Evolutionary conservation across 2,329 filamentous ascomycete genomes (phyloP), one percentile per base, ranked within the genome.

Genomic region (Gyromitra esculenta): DNA sequence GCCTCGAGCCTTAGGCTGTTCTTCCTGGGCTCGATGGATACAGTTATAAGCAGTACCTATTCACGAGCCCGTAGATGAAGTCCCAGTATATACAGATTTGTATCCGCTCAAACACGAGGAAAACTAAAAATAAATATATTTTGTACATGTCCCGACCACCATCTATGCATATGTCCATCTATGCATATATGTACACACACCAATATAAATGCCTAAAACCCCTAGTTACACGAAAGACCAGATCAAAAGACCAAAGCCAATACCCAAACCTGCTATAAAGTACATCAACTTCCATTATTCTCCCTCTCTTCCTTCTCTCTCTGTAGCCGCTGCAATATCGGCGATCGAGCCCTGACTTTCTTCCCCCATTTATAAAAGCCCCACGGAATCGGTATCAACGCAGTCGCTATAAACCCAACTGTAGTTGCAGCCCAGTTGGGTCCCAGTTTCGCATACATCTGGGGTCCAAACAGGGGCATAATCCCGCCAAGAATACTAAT

Each of bases 341-440:
- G 84, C 70, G 87, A 89, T 81, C 83, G 86, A 5, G 84, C 84
- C 1, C 88, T 84, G 67, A 90, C 89, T 72, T 81, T 82, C 45
- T 85, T 85, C 0, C 88, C 88, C 79, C 87, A 90, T 39, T 85
- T 85, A 83, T 93, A 96, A 81, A 96, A 96, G 0, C 93, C 86
- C 73, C 95, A 87, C 0, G 93, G 93, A 60, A 96, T 94, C 0
- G 93, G 92, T 15, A 96, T 91, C 80, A 93, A 88, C 0, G 86
- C 85, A 1, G 93, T 88, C 80, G 95, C 92, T 1, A 96, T 84
- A 67, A 94, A 81, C 0, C 91, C 92, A 1, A 96, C 73, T 11
- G 79, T 68, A 2, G 79, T 81, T 13, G 77, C 76, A 0, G 80
- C 80, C 66, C 92, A 96, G 77, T 92, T 91, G 0, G 92, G 89